Evolutionary conservation across 768 basidiomycete genomes (phyloP).

Genomic region (Amanita pseudoporphyria): DNA sequence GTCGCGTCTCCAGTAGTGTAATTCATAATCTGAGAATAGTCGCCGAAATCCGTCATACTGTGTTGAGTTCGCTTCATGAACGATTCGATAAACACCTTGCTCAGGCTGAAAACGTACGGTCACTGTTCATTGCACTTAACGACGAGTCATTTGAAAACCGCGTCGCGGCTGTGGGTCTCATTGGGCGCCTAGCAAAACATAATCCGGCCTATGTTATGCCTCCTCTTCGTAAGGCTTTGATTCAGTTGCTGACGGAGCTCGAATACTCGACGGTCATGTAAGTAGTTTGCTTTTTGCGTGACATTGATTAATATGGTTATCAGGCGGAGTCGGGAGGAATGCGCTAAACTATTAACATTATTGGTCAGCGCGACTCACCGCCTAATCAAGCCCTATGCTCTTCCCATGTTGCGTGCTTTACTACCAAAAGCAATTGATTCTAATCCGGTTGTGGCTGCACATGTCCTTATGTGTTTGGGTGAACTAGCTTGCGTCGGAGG

Average conservation of each 20-base stretch:
- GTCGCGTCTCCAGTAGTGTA: neutral
- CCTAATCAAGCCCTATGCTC: slow-evolving; percentile 90
- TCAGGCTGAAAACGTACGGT: slow-evolving; percentile 97
- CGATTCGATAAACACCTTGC: slow-evolving; percentile 96
- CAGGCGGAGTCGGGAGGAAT: slow-evolving; percentile 85
- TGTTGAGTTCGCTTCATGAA: slow-evolving; percentile 79
- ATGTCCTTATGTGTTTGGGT: slow-evolving; percentile 90
- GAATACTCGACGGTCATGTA: slow-evolving; percentile 88
- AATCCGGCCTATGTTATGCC: slow-evolving; percentile 99
- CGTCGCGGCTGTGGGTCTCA: slow-evolving; percentile 80
- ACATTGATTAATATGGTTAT: slow-evolving; percentile 7
- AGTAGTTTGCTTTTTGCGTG: slow-evolving; percentile 4
- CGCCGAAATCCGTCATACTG: slow-evolving; percentile 74
- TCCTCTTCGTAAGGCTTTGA: slow-evolving; percentile 87
- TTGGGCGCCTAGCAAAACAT: slow-evolving; percentile 87
- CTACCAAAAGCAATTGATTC: slow-evolving; percentile 81
- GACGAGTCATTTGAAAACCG: slow-evolving; percentile 95
- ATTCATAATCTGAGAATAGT: slow-evolving; percentile 32
- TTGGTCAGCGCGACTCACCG: slow-evolving; percentile 88
- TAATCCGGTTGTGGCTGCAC: slow-evolving; percentile 83
- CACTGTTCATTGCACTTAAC: slow-evolving; percentile 93
- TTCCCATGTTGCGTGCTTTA: slow-evolving; percentile 90
- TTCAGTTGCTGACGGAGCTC: slow-evolving; percentile 92
- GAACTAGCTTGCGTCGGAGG: slow-evolving; percentile 91
- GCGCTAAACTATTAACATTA: slow-evolving; percentile 80